A percentile compares a stretch with the other conserved stretches of the same genome.
phyloP scores from a whole-genome alignment of 768 basidiomycete species.

The Collybia sp. region DNA sequence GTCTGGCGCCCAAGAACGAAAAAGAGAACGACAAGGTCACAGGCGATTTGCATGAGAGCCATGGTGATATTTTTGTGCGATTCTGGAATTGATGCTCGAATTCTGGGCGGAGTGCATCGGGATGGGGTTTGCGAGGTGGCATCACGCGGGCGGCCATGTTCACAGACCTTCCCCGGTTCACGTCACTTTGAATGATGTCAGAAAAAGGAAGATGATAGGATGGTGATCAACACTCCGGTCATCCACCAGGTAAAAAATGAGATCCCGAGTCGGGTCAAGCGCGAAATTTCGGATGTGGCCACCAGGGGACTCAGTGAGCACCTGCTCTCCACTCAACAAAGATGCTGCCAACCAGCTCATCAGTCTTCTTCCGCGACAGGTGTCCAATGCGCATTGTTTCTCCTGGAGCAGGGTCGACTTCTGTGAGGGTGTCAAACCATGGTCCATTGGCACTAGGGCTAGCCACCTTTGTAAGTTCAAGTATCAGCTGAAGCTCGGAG shows the following conservation, averaged over 20 bases:
- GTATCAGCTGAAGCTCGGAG: constrained; percentile 28
- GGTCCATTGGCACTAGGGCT: constrained; percentile 3
- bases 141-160: constrained; percentile 40
- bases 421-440: constrained; percentile 10
- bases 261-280: constrained; percentile 62
- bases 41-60: constrained; percentile 45
- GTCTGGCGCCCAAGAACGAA: constrained; percentile 21
- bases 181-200: too few relatives aligned
- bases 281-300: constrained; percentile 50
- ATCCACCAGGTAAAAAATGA: constrained; percentile 30
- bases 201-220: not conserved
- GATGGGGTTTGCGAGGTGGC: constrained; percentile 35
- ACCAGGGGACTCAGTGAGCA: constrained; percentile 28
- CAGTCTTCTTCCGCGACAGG: constrained; percentile 13
- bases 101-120: constrained; percentile 26
- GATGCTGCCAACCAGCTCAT: constrained; percentile 53
- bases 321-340: constrained; percentile 24
- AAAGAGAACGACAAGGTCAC: constrained; percentile 49
- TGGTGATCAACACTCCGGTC: constrained; percentile 3
- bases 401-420: constrained; percentile 13
- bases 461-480: constrained; percentile 27
- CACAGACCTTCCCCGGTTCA: constrained; percentile 5
- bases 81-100: constrained; percentile 19
- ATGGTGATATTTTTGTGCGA: constrained; percentile 15
- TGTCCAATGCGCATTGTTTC: constrained; percentile 17